A percentile compares a stretch with the other conserved stretches of the same genome.
phyloP scores from a whole-genome alignment of 2,329 filamentous ascomycete genomes.

The Microsporum audouinii region DNA sequence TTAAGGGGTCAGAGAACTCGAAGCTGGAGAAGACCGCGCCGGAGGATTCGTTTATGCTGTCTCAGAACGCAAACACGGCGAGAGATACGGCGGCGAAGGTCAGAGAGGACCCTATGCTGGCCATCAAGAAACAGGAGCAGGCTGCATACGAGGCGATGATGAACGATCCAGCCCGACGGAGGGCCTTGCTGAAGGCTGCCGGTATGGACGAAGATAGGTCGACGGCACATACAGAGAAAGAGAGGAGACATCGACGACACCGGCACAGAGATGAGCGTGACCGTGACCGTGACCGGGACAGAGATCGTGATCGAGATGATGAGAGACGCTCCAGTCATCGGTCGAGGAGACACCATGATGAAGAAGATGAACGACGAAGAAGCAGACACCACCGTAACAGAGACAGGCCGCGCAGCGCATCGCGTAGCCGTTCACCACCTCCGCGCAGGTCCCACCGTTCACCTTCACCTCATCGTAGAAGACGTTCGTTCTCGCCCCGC shows the following conservation, averaged over 20 bases:
- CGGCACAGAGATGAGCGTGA: constrained; percentile 19
- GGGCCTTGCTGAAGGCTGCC: constrained; percentile 51
- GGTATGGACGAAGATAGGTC: constrained; percentile 25
- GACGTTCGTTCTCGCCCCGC: constrained; percentile 17
- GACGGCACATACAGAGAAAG: constrained; percentile 27
- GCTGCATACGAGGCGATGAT: constrained; percentile 55
- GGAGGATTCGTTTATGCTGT: constrained; percentile 51
- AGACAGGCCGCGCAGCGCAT: constrained; percentile 35
- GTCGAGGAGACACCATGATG: constrained; percentile 13
- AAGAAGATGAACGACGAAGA: constrained; percentile 23
- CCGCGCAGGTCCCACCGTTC: constrained; percentile 15
- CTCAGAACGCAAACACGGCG: constrained; percentile 52
- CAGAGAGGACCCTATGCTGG: constrained; percentile 77
- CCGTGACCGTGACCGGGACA: constrained; percentile 16
- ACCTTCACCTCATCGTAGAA: constrained; percentile 15
- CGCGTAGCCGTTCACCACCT: constrained; percentile 10
- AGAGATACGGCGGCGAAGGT: constrained; percentile 79
- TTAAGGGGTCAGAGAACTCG: constrained; percentile 70
- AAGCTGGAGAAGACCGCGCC: constrained; percentile 65
- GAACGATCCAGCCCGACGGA: constrained; percentile 39
- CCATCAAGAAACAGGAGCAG: constrained; percentile 87
- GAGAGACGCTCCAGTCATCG: constrained; percentile 13
- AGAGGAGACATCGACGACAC: constrained; percentile 39
- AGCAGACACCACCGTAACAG: constrained; percentile 25
- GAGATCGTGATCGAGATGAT: constrained; percentile 7